These are phyloP conservation scores for Coemansia sp. DNA, from an alignment of 192 early-diverging fungal genomes.

Conservation along the genomic window DNA sequence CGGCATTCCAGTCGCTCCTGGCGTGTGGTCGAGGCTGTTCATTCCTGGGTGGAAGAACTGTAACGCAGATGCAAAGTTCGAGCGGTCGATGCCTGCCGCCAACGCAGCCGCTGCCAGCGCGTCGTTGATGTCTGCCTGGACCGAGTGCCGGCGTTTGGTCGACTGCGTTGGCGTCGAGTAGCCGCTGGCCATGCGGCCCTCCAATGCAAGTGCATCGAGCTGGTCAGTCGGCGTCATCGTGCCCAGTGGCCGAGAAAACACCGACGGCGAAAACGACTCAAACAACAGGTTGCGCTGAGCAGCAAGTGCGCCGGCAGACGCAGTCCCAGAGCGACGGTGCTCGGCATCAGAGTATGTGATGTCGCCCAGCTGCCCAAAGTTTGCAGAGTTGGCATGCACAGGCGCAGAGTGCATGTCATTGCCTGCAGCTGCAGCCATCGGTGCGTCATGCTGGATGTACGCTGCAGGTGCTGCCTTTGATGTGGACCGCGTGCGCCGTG, in stretches of 20 bases:
- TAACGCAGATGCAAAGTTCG: slow-evolving; percentile 33
- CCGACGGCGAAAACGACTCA: slow-evolving; percentile 44
- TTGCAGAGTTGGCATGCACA: slow-evolving; percentile 9
- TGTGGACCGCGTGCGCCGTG: slow-evolving; percentile 5
- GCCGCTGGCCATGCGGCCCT: slow-evolving; percentile 35
- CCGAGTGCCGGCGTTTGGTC: slow-evolving; percentile 46
- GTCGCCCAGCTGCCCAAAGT: slow-evolving; percentile 14
- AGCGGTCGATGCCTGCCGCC: slow-evolving; percentile 40
- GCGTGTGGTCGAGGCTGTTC: slow-evolving; percentile 18
- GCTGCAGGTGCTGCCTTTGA: neutral
- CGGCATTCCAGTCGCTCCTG: slow-evolving; percentile 15
- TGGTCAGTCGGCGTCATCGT: slow-evolving; percentile 46
- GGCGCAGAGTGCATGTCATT: slow-evolving; percentile 40
- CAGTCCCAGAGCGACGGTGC: neutral
- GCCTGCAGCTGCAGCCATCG: neutral
- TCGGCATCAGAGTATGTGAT: neutral
- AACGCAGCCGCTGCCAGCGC: slow-evolving; percentile 41
- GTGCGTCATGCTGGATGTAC: neutral
- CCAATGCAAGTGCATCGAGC: slow-evolving; percentile 51
- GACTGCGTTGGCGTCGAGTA: slow-evolving; percentile 49
- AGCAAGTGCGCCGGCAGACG: slow-evolving; percentile 4
- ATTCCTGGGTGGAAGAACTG: slow-evolving; percentile 30
- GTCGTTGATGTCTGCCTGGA: slow-evolving; percentile 46
- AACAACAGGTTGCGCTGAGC: slow-evolving; percentile 21
- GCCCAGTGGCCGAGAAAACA: slow-evolving; percentile 39